These are phyloP conservation scores for Puccinia coronata DNA, from an alignment of 1,284 basidiomycete genomes.

Conservation along the genomic window DNA sequence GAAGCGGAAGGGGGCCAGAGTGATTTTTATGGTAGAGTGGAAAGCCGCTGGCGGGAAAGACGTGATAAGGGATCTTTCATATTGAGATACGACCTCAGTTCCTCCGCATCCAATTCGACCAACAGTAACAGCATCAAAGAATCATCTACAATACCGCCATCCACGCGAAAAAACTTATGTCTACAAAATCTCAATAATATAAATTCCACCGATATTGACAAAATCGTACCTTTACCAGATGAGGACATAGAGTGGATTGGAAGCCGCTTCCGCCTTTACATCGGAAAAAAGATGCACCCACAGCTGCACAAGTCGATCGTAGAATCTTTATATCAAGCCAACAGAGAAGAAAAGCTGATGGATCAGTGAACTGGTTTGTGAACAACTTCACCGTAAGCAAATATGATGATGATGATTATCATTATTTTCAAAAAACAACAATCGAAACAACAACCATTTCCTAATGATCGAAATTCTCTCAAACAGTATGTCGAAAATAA, in stretches of 20 bases:
- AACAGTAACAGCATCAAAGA: not conserved
- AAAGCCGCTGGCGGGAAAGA: constrained; percentile 40
- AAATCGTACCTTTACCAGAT: constrained; percentile 26
- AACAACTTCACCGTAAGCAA: constrained; percentile 36
- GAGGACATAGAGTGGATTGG: constrained; percentile 28
- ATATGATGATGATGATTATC: too few species aligned
- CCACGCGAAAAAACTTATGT: not conserved
- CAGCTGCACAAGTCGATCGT: constrained; percentile 28
- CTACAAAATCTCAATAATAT: too few species aligned
- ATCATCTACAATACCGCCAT: not conserved
- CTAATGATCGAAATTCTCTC: not conserved
- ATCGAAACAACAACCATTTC: not conserved
- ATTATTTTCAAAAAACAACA: not conserved
- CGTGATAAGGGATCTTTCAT: constrained; percentile 30
- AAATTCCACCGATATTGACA: not conserved
- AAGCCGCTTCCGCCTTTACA: constrained; percentile 22
- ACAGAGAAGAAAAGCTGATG: constrained; percentile 19
- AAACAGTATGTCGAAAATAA: constrained; percentile 38
- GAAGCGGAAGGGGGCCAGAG: not conserved
- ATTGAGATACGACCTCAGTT: constrained; percentile 28
- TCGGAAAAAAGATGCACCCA: constrained; percentile 16
- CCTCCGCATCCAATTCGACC: not conserved
- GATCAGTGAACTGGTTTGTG: constrained; percentile 44
- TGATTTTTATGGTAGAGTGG: constrained; percentile 37
- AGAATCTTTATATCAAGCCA: constrained; percentile 39